Base-by-base conservation (phyloP, 2,329 filamentous ascomycete species). In the Paracamarosporium sp. region DNA sequence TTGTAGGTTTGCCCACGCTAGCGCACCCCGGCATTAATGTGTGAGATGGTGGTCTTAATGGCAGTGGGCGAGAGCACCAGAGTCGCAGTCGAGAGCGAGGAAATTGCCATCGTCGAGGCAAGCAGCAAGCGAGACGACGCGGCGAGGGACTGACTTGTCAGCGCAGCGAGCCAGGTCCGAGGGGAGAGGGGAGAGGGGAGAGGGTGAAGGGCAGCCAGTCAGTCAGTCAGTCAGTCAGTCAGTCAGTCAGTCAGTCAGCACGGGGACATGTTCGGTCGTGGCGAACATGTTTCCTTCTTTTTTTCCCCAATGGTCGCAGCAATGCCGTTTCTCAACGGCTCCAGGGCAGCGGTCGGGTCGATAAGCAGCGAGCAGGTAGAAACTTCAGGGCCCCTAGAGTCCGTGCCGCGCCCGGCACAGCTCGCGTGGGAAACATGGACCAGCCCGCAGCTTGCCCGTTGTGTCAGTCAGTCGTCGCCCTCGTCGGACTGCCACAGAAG, bases 391-490 rank as follows among this genome's bases (percentile, higher is more conserved):
- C n/a, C n/a, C n/a, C n/a, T n/a, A n/a, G n/a, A n/a, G n/a, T n/a
- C n/a, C n/a, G n/a, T n/a, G n/a, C n/a, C n/a, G n/a, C n/a, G n/a
- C n/a, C 13, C 2, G 22, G 6, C 22, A 6, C 12, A 8, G 15
- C 25, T 52, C 50, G 36, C 50, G 50, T 52, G 50, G 47, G 31
- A 17, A 13, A 33, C 50, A 41, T 40, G 50, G 50, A 24, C 27
- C 40, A 43, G 50, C 41, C 30, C 12, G n/a, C n/a, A n/a, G n/a
- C n/a, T n/a, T n/a, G n/a, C n/a, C n/a, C n/a, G n/a, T n/a, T n/a
- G n/a, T n/a, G n/a, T n/a, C n/a, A n/a, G n/a, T n/a, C n/a, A n/a
- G n/a, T n/a, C n/a, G n/a, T n/a, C n/a, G n/a, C n/a, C 35, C 13
- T 3, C 41, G 20, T 22, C 41, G 41, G 41, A 45, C 41, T 38